phyloP scores from a whole-genome alignment of 148 eudicot species.

The Cornus florida region DNA sequence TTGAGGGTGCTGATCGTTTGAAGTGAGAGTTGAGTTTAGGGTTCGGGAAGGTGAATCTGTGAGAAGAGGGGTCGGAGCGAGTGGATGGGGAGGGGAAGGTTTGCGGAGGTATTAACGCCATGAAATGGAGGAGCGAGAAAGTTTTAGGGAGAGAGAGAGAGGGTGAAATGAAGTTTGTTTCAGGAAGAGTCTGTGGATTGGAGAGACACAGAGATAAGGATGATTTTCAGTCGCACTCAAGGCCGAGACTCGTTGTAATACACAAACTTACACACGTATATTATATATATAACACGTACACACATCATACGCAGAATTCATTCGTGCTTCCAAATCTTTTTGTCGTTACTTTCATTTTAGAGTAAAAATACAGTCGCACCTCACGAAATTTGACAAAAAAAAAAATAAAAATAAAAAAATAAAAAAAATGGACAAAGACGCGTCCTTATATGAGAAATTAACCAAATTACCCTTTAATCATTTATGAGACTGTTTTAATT shows the following conservation, averaged over 20 bases:
- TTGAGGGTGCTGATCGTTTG: constrained; percentile 22
- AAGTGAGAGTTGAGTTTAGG: constrained; percentile 17
- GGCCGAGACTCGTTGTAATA: background rate
- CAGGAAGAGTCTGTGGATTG: background rate
- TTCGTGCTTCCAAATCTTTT: too few species aligned
- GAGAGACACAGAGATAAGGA: background rate
- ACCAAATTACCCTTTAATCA: too few species aligned
- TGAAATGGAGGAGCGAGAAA: constrained; percentile 19
- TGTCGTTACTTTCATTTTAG: too few species aligned
- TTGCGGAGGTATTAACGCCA: constrained; percentile 63
- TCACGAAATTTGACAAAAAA: too few species aligned
- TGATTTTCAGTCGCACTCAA: background rate
- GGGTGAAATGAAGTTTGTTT: background rate
- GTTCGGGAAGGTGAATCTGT: constrained; percentile 34
- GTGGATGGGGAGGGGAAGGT: constrained; percentile 45
- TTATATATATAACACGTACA: too few species aligned
- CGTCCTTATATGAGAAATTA: too few species aligned
- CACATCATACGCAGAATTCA: too few species aligned
- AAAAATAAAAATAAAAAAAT: too few species aligned
- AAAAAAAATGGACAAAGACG: too few species aligned
- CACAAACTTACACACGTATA: background rate
- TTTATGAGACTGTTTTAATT: too few species aligned
- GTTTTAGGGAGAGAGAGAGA: background rate
- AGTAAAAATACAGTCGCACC: too few species aligned
- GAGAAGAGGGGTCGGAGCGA: constrained; percentile 38